These are phyloP conservation scores for Dryadomyces quercus-mongolicae DNA, from an alignment of 2,329 filamentous ascomycete species.

Conservation along the genomic window DNA sequence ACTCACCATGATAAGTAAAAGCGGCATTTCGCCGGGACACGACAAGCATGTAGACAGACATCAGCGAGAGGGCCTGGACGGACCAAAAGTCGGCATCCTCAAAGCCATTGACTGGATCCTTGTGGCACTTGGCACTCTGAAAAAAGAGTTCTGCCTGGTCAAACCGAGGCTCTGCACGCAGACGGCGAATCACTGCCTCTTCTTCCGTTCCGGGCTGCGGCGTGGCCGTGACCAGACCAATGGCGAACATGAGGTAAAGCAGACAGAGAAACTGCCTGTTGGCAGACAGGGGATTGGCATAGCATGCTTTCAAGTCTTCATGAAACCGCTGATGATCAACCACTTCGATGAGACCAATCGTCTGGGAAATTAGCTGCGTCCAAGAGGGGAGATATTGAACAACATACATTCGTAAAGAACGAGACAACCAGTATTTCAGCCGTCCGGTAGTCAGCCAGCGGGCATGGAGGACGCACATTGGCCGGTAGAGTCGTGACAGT, in stretches of 20 bases:
- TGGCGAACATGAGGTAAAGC: conserved; percentile 49
- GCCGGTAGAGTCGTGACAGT: conserved; percentile 32
- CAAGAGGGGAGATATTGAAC: too few species aligned
- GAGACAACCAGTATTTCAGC: conserved; percentile 42
- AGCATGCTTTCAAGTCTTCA: conserved; percentile 37
- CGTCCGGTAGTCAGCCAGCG: conserved; percentile 39
- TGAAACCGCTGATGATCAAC: conserved; percentile 41
- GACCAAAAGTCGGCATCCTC: conserved; percentile 55
- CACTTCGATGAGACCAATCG: conserved; percentile 47
- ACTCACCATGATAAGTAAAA: conserved; percentile 44
- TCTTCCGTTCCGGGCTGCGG: conserved; percentile 37
- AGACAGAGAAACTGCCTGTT: conserved; percentile 43
- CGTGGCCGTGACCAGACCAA: conserved; percentile 47
- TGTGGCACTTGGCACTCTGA: conserved; percentile 41
- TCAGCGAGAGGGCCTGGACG: conserved; percentile 49
- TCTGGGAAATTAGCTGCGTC: conserved; percentile 24
- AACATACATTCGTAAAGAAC: conserved; percentile 47
- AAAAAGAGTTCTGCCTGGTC: conserved; percentile 53
- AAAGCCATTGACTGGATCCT: conserved; percentile 32
- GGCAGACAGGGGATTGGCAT: conserved; percentile 37
- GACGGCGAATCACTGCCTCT: conserved; percentile 34
- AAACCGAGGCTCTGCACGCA: conserved; percentile 29
- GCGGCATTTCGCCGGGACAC: conserved; percentile 51
- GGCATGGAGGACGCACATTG: conserved; percentile 32
- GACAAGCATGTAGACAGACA: conserved; percentile 51